phyloP scores from a whole-genome alignment of 192 early-diverging fungal genomes.

The Entrophospora sp. region DNA sequence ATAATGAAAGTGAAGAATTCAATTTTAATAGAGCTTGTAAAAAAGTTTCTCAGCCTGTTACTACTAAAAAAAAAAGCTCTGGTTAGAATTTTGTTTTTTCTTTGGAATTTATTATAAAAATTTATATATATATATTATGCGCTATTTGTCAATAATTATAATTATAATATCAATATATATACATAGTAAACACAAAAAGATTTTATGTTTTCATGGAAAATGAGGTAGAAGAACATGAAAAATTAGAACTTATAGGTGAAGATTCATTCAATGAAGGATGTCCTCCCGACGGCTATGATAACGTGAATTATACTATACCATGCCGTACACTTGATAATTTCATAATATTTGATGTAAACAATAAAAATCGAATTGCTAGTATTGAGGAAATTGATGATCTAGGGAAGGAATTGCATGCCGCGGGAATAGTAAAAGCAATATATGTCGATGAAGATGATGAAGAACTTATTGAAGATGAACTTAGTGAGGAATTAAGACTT shows the following conservation, averaged over 20 bases:
- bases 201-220: background rate
- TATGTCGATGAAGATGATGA: conserved; percentile 20
- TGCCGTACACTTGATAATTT: conserved; percentile 46
- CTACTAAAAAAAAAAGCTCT: no score
- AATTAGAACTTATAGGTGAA: conserved; percentile 16
- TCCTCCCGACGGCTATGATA: background rate
- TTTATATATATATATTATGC: no score
- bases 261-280: background rate
- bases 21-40: no score
- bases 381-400: conserved; percentile 41
- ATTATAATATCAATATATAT: no score
- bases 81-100: no score
- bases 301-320: conserved; percentile 24
- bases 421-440: conserved; percentile 41
- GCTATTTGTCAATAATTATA: no score
- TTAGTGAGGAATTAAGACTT: conserved; percentile 1
- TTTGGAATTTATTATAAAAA: no score
- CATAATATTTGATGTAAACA: conserved; percentile 36
- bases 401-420: conserved; percentile 31
- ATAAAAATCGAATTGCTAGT: conserved; percentile 26
- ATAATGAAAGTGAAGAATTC: no score
- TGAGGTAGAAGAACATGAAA: conserved; percentile 11
- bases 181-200: no score
- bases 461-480: conserved; percentile 15
- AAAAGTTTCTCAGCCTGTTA: no score